A percentile compares a stretch with the other conserved stretches of the same genome.
These are phyloP conservation scores for Cyathus striatus DNA, from an alignment of 768 basidiomycete genomes.

Conservation along the genomic window DNA sequence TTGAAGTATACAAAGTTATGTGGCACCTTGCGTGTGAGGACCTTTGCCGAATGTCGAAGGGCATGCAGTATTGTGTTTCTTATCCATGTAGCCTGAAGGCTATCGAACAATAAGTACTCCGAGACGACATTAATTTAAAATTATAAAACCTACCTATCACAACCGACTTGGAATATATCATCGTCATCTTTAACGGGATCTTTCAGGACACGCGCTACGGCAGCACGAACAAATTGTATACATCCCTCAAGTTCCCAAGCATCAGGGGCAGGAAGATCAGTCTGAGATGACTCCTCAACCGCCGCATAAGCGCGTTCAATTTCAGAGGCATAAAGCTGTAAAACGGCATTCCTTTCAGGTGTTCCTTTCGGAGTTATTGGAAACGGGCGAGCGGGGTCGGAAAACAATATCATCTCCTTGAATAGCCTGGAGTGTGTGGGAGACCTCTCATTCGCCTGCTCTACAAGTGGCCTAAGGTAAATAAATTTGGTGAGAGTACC, in stretches of 20 bases:
- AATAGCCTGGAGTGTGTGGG: conserved; percentile 41
- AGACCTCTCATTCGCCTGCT: conserved; percentile 32
- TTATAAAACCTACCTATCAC: conserved; percentile 24
- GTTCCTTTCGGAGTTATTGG: conserved; percentile 18
- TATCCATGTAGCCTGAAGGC: conserved; percentile 25
- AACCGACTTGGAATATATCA: conserved; percentile 30
- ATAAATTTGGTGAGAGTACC: background rate
- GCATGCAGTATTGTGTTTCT: conserved; percentile 19
- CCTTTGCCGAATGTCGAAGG: conserved; percentile 4
- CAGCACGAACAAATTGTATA: conserved; percentile 21
- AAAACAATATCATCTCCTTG: conserved; percentile 45
- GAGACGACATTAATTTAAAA: background rate
- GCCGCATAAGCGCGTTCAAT: conserved; percentile 15
- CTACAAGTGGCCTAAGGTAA: conserved; percentile 29
- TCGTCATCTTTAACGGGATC: conserved; percentile 18
- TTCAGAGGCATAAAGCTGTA: conserved; percentile 17
- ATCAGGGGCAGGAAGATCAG: conserved; percentile 1
- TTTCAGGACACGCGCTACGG: conserved; percentile 23
- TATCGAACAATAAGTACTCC: conserved; percentile 1
- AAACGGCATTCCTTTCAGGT: conserved; percentile 8
- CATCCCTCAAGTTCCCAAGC: conserved; percentile 5
- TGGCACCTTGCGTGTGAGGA: conserved; percentile 2
- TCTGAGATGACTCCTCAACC: conserved; percentile 7
- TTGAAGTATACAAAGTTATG: conserved; percentile 11
- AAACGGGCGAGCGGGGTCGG: conserved; percentile 28